Evolutionary conservation across 106 monocot species (phyloP), one percentile per base, ranked within the genome.

Genomic region (Platanthera guangdongensis): DNA sequence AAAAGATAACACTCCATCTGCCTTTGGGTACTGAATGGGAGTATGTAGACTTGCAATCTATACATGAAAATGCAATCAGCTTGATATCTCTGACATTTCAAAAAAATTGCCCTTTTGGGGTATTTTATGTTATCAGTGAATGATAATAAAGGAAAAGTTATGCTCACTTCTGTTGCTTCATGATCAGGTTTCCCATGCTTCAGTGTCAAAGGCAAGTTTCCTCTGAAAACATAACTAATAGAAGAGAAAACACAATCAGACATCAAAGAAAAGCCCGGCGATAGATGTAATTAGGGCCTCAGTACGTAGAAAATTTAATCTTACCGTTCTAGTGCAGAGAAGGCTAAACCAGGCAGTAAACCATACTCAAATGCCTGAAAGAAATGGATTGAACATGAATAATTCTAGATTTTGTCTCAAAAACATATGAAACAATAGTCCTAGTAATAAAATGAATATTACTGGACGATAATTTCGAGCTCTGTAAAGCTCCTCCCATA

Each of bases 121-220:
- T n/a, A 14, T 25, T 74, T 53, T 28, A n/a, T 55, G 18, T 39
- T 57, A 57, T 55, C 14, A 75, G 57, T 53, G 9, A 75, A 21
- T 52, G 14, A 53, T 45, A 48, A 51, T 50, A 72, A 21, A 51
- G 14, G 12, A 50, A 7, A 7, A 70, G 46, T 50, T 72, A 14
- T 14, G 15, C 90, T 89, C 84, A 94, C 99, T 78, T 90, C 80
- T 75, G 94, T 99, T 49, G 94, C 94, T 87, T 94, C 84, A 83
- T 99, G 94, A 87, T 99, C 99, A 76, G 92, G 92, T 45, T 88
- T 88, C 77, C 94, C 88, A 79, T 99, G 99, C 78, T 94, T 92
- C 73, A 99, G 76, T 57, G 99, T 99, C 39, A 90, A 68, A 51
- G 99, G 92, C 14, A 83, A 45, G 53, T 74, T 85, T 77, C 92